Evolutionary conservation across 2,329 filamentous ascomycete species (phyloP), one percentile per base, ranked within the genome.

Genomic region (Arthroderma sp.): DNA sequence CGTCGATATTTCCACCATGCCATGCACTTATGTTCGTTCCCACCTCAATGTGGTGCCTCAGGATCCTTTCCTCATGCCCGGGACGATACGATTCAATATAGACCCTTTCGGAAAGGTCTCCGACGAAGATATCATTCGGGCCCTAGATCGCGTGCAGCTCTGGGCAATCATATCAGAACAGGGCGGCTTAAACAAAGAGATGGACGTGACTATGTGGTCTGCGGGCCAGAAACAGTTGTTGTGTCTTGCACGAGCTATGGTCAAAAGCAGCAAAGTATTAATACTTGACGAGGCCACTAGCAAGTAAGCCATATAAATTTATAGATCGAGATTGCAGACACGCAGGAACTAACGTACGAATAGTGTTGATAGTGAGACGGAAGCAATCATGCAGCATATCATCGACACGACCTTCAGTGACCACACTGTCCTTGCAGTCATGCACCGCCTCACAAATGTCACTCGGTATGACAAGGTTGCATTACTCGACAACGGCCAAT

Each of bases 11-110:
- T 91, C 88, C 55, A 83, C 81, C 2, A 95, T 97, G 66, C 93
- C 91, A 2, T 75, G 97, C 56, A 74, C 94, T 56, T 91, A 97
- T 70, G 79, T 98, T 56, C 84, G 93, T 56, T 81, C 90, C 57
- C 84, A 91, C 59, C 78, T 98, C 49, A 91, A 93, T 55, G 97
- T 98, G 67, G 97, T 98, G 63, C 93, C 93, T 3, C 93, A 98
- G 70, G 93, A 98, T 73, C 91, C 93, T 35, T 91, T 91, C 61
- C 81, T 98, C 60, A 97, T 98, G 66, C 88, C 95, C 71, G 90
- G 90, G 54, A 91, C 86, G 9, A 81, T 98, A 61, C 83, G 93
- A 63, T 91, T 97, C 72, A 97, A 97, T 68, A 80, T 97, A 38
- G 93, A 98, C 69, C 93, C 93, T 25, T 88, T 86, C 1, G 63